Conservation (phyloP, 2,329 filamentous ascomycete species). For the Neofusicoccum umdonicola region DNA sequence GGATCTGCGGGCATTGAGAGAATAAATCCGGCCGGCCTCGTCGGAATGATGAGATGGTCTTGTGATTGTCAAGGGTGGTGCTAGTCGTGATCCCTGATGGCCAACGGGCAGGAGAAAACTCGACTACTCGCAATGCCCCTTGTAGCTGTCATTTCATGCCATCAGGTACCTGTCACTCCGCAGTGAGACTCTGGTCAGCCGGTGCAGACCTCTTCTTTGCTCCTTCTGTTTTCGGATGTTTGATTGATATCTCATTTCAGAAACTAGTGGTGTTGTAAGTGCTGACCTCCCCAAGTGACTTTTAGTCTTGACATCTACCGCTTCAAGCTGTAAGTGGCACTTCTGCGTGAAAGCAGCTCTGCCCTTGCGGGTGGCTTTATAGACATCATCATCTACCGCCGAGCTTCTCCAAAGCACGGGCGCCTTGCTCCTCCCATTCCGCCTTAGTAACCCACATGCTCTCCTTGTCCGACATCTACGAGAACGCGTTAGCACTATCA, state of each 20-base stretch:
- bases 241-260: slow-evolving; percentile 12
- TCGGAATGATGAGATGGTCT: background rate
- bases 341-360: background rate
- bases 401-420: slow-evolving; percentile 83
- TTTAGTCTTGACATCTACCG: slow-evolving; percentile 9
- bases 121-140: background rate
- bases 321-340: background rate
- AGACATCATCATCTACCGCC: slow-evolving; percentile 66
- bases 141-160: background rate
- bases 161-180: background rate
- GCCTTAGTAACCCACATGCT: slow-evolving; percentile 98
- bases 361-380: background rate
- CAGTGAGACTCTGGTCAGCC: background rate
- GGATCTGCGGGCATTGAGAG: background rate
- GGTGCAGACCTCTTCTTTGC: background rate
- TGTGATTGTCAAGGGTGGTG: background rate
- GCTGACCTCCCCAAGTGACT: background rate
- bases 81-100: background rate
- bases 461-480: slow-evolving; percentile 90
- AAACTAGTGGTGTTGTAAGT: slow-evolving; percentile 2
- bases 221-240: background rate
- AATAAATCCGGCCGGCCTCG: background rate
- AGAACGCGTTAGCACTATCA: slow-evolving; percentile 10
- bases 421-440: slow-evolving; percentile 94
- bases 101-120: background rate